Conservation (phyloP, 2,329 filamentous ascomycete species). For the Diaporthe eres region DNA sequence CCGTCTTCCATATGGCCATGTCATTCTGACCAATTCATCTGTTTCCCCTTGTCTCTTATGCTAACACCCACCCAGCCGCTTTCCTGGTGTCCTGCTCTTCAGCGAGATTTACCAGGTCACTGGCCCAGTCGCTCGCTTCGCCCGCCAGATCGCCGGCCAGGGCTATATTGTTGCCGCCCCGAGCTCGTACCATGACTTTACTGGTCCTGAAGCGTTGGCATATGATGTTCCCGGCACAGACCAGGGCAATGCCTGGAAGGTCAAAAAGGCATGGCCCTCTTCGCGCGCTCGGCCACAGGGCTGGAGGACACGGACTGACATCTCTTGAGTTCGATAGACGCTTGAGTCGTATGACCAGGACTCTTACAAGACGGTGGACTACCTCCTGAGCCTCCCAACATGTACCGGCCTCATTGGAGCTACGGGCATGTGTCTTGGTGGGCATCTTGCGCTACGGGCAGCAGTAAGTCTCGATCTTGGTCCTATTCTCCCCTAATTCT, state of each 20-base stretch:
- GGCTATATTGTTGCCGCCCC: conserved; percentile 95
- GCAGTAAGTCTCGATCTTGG: conserved; percentile 56
- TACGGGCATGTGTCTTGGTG: conserved; percentile 94
- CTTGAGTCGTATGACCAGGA: conserved; percentile 90
- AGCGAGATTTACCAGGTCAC: conserved; percentile 89
- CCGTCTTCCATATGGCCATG: neutral
- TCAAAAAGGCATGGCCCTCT: conserved; percentile 72
- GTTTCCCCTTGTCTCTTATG: neutral
- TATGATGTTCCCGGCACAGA: conserved; percentile 93
- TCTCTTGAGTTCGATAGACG: conserved; percentile 64
- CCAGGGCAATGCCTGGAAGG: conserved; percentile 87
- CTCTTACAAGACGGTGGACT: conserved; percentile 75
- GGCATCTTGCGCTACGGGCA: conserved; percentile 80
- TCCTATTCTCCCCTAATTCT: neutral
- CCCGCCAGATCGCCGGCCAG: conserved; percentile 90
- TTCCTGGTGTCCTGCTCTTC: conserved; percentile 90
- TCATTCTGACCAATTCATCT: neutral
- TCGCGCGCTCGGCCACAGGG: no score
- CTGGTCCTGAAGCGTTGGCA: conserved; percentile 83
- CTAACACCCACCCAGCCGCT: conserved; percentile 63
- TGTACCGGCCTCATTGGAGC: conserved; percentile 85
- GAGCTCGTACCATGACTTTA: conserved; percentile 95
- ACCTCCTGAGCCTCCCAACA: conserved; percentile 79
- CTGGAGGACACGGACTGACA: neutral
- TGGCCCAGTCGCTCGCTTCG: conserved; percentile 89